Percentiles rank a stretch among this genome's conserved stretches.
phyloP scores from a whole-genome alignment of 1,139 yeast genomes.

The Scheffersomyces cryptocercus region DNA sequence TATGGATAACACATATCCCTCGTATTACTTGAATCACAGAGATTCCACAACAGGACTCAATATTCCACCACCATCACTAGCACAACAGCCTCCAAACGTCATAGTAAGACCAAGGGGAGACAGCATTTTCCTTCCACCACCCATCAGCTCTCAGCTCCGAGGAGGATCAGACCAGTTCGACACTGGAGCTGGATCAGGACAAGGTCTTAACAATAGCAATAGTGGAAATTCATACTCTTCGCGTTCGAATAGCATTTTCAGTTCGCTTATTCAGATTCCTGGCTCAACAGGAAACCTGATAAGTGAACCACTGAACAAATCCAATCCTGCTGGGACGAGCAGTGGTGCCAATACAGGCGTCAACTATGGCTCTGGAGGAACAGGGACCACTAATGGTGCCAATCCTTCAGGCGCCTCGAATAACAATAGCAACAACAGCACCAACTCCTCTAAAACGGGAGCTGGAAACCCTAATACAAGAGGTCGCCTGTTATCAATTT shows the following conservation, averaged over 20 bases:
- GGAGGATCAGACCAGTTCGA: neutral
- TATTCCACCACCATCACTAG: constrained; percentile 3
- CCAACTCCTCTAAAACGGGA: neutral
- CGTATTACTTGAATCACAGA: constrained; percentile 16
- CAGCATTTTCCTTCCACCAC: constrained; percentile 27
- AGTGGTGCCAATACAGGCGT: neutral
- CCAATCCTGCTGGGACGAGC: constrained; percentile 17
- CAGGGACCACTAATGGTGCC: neutral
- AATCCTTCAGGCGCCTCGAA: neutral
- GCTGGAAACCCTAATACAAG: neutral
- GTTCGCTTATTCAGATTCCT: constrained; percentile 43
- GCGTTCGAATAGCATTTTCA: constrained; percentile 45
- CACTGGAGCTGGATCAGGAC: constrained; percentile 1
- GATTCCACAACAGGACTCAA: constrained; percentile 8
- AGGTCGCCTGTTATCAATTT: constrained; percentile 13
- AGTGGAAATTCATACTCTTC: constrained; percentile 16
- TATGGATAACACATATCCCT: constrained; percentile 7
- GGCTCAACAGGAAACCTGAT: constrained; percentile 35
- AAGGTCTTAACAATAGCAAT: constrained; percentile 3
- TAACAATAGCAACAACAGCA: neutral
- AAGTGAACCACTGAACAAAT: constrained; percentile 18
- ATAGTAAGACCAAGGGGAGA: constrained; percentile 20
- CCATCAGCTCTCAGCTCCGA: constrained; percentile 9
- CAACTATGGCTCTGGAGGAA: neutral
- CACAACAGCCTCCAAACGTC: constrained; percentile 7